phyloP scores from a whole-genome alignment of 345 rosid species.

The Rhodamnia rubescens region DNA sequence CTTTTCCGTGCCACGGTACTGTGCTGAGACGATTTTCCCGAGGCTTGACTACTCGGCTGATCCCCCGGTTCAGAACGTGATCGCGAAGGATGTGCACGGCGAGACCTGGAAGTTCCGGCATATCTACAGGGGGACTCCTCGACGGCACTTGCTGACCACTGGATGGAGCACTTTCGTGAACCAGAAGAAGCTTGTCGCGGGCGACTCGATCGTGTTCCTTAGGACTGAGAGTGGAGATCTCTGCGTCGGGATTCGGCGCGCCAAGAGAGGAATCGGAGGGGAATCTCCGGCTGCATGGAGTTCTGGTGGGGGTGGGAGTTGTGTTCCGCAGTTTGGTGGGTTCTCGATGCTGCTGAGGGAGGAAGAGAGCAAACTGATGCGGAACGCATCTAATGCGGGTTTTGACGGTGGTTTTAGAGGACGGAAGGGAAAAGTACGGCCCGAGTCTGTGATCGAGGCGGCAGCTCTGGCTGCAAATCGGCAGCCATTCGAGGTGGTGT shows the following conservation, averaged over 20 bases:
- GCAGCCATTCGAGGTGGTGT: conserved; percentile 65
- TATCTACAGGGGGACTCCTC: conserved; percentile 90
- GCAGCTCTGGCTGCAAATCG: conserved; percentile 53
- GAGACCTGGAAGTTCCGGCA: conserved; percentile 91
- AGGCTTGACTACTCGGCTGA: conserved; percentile 67
- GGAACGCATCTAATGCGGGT: conserved; percentile 2
- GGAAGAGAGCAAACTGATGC: conserved; percentile 33
- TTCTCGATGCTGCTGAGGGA: conserved; percentile 55
- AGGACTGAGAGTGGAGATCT: conserved; percentile 77
- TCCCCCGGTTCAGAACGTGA: conserved; percentile 88
- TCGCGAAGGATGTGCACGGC: conserved; percentile 85
- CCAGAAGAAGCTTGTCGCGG: conserved; percentile 87
- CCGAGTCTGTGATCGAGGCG: conserved; percentile 69
- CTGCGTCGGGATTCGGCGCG: conserved; percentile 73
- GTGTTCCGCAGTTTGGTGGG: conserved; percentile 23
- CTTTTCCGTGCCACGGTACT: conserved; percentile 91
- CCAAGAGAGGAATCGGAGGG: conserved; percentile 47
- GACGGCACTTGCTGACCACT: conserved; percentile 84
- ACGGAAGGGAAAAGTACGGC: conserved; percentile 37
- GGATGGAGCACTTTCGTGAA: conserved; percentile 97
- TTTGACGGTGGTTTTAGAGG: not conserved
- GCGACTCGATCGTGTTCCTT: conserved; percentile 85
- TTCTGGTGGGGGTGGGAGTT: conserved; percentile 13
- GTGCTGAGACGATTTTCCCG: conserved; percentile 94
- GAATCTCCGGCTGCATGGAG: conserved; percentile 37